Base-by-base conservation (phyloP, 257 asterid genomes). In the Asclepias syriaca region DNA sequence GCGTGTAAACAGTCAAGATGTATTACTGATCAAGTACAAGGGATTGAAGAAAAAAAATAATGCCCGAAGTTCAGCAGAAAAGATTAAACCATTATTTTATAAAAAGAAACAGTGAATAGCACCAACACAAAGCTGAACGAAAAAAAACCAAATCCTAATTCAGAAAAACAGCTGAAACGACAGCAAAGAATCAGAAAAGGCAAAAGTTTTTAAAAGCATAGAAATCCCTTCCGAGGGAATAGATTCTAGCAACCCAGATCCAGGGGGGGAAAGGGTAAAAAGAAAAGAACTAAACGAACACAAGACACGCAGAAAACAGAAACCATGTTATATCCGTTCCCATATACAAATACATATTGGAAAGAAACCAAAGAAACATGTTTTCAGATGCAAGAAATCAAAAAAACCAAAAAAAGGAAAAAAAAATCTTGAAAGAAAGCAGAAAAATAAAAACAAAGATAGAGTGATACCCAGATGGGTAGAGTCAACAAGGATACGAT, bases 401-500 rank as follows among this genome's bases (percentile, higher is more conserved):
- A 24, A 68, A 49, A 34, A 34, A 29, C 34, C 2, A 29, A 29
- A 29, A 29, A 29, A 29, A 29, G 0, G 3, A 29, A 29, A 34
- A 34, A 34, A 0, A 32, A 32, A 2, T 27, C 34, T 15, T 50
- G 19, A 4, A 50, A 13, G 6, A 50, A 13, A 15, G 49, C 69
- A 64, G 51, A 70, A n/a, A 68, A 63, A 34, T 64, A 54, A 75
- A 54, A 16, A 19, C 15, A 19, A 71, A 27, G 46, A 8, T 0
- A 50, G 51, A 39, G 27, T 69, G 27, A 60, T 60, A 10, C 49
- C 43, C 8, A 55, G 9, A 40, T 68, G 37, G 27, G 68, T 64
- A 64, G 68, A 64, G 68, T 64, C 68, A 64, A 64, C 40, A 72
- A 85, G 82, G 77, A 79, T 82, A 82, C 84, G 78, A 82, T 79